A percentile compares a stretch with the other conserved stretches of the same genome.
phyloP scores from a whole-genome alignment of 73 alveolate species.

The Tetrahymena elliotti region DNA sequence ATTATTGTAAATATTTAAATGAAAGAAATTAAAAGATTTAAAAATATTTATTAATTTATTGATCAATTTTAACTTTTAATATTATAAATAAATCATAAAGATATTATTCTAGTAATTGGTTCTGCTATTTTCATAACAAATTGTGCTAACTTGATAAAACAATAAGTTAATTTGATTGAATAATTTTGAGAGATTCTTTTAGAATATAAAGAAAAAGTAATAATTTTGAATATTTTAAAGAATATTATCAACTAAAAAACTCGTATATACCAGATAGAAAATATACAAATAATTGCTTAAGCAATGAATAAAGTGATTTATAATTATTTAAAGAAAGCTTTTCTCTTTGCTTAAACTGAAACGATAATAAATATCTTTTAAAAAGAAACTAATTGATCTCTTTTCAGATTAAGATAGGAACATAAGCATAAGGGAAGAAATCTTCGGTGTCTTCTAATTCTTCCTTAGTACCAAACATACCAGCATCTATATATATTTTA shows the following conservation, averaged over 20 bases:
- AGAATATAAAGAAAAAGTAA: no score
- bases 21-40: no score
- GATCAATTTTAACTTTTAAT: no score
- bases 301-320: neutral
- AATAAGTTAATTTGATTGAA: no score
- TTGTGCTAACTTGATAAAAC: no score
- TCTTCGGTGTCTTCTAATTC: constrained; percentile 78
- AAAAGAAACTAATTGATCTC: neutral
- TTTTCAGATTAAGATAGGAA: constrained; percentile 19
- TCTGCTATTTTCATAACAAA: no score
- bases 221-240: no score
- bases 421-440: constrained; percentile 80
- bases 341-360: neutral
- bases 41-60: no score
- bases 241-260: neutral
- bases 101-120: no score
- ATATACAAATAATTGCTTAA: neutral
- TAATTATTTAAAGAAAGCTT: neutral
- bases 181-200: no score
- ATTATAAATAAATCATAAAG: no score
- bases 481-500: constrained; percentile 17
- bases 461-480: constrained; percentile 71
- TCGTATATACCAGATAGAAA: neutral
- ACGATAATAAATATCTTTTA: neutral
- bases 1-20: no score